These are phyloP conservation scores for Curvularia sp. DNA, from an alignment of 2,329 filamentous ascomycete genomes.

Conservation along the genomic window DNA sequence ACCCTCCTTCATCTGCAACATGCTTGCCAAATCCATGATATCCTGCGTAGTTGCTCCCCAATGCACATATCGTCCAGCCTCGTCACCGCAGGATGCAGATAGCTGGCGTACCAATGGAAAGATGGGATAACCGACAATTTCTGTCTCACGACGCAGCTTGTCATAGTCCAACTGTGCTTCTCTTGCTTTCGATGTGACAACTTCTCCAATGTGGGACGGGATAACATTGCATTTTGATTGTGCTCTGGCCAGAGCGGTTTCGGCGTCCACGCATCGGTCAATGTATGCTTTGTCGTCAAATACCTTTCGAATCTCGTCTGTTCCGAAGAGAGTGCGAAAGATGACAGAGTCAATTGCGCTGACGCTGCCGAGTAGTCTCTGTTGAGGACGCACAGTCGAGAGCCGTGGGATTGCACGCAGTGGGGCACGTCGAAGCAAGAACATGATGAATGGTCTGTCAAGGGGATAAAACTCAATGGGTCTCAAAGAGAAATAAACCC, in stretches of 20 bases:
- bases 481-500: constrained; percentile 11
- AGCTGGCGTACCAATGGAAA: constrained; percentile 60
- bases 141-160: constrained; percentile 54
- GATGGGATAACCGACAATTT: constrained; percentile 63
- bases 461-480: constrained; percentile 10
- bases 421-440: constrained; percentile 36
- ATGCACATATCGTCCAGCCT: constrained; percentile 58
- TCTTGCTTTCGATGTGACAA: constrained; percentile 39
- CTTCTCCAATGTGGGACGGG: constrained; percentile 50
- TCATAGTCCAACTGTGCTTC: constrained; percentile 54
- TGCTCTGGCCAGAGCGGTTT: constrained; percentile 60
- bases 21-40: constrained; percentile 63
- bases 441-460: constrained; percentile 33
- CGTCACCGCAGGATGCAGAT: constrained; percentile 47
- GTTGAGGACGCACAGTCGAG: constrained; percentile 23
- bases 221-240: constrained; percentile 59
- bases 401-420: constrained; percentile 30
- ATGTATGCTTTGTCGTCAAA: constrained; percentile 61
- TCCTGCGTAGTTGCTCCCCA: constrained; percentile 68
- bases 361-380: constrained; percentile 41
- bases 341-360: constrained; percentile 58
- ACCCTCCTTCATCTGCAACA: constrained; percentile 62
- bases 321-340: constrained; percentile 61
- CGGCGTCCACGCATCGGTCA: constrained; percentile 58
- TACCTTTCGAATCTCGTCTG: constrained; percentile 59